Base-by-base conservation (phyloP, 805 yeast species). In the Yarrowia osloensis region DNA sequence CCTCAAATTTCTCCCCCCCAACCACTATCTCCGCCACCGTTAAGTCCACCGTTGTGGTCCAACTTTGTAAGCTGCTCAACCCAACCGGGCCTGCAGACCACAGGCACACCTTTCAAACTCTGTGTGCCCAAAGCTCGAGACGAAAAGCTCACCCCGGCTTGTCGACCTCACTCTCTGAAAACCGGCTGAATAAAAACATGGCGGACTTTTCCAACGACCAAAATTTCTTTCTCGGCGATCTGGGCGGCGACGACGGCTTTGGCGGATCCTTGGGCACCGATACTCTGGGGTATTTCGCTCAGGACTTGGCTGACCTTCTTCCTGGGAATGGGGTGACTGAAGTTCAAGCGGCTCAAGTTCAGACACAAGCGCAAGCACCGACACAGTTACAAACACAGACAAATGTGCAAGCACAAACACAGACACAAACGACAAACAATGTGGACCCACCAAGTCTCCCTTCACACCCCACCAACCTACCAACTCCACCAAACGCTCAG, bases 231-330 rank as follows among this genome's bases (percentile, higher is more conserved):
- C 15, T 37, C 46, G 28, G 37, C 49, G 28, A 40, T 8, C 21
- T 57, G 15, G 33, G 19, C 6, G 49, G 29, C 13, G 63, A 40
- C 17, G 49, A 57, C 35, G 63, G 49, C 3, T 57, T 28, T 31
- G 63, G 26, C 3, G 63, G 61, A 2, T 19, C 46, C 1, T 26
- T 55, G 12, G 62, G 62, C 8, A 21, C 26, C 4, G 63, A 57
- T n/a, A 57, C 21, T 15, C 33, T 57, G 26, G 63, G 63, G 11
- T 57, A 57, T 28, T 57, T 57, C 12, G 63, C 63, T 4, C 63
- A 57, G 47, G 63, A 57, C 24, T 19, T 57, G 49, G 63, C 63
- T 0, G 63, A 57, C 17, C 26, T 57, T 19, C 15, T 57, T 5
- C 63, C 63, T 13, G 33, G 6, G 5, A 28, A n/a, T n/a, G 24